Percentiles rank a stretch among this genome's conserved stretches.
Evolutionary conservation across 306 rosid genomes (phyloP).

Genomic region (Cucurbita pepo): DNA sequence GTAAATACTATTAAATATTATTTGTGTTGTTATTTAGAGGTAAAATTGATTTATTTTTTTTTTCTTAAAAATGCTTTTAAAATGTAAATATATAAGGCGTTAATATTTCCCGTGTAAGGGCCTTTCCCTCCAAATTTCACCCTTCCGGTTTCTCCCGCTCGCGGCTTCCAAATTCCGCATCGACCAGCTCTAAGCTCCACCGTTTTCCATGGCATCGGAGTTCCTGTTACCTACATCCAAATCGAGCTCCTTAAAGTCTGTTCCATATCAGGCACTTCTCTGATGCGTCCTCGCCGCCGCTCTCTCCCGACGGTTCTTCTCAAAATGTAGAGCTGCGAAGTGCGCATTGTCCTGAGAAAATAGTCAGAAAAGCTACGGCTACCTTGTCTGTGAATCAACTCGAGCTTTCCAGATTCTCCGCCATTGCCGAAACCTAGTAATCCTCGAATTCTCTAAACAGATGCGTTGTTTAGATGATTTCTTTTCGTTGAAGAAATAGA

Average conservation of each 20-base stretch:
- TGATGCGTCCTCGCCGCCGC: constrained; percentile 7
- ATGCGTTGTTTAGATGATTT: background rate
- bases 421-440: constrained; percentile 67
- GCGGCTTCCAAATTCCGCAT: constrained; percentile 24
- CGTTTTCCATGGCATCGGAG: background rate
- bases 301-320: constrained; percentile 1
- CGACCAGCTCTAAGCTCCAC: constrained; percentile 8
- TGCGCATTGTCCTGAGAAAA: background rate
- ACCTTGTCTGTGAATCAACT: constrained; percentile 43
- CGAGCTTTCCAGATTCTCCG: constrained; percentile 63
- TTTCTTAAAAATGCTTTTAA: no score
- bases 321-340: constrained; percentile 5
- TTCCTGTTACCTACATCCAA: background rate
- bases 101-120: background rate
- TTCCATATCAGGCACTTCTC: constrained; percentile 26
- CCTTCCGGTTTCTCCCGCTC: background rate
- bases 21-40: no score
- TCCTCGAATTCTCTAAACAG: background rate
- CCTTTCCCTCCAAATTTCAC: background rate
- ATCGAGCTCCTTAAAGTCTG: background rate
- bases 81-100: no score
- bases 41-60: no score
- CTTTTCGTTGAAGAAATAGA: background rate
- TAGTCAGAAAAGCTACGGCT: background rate
- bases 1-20: no score